Evolutionary conservation across 2,329 filamentous ascomycete species (phyloP), one percentile per base, ranked within the genome.

Genomic region (Pezicula radicicola): DNA sequence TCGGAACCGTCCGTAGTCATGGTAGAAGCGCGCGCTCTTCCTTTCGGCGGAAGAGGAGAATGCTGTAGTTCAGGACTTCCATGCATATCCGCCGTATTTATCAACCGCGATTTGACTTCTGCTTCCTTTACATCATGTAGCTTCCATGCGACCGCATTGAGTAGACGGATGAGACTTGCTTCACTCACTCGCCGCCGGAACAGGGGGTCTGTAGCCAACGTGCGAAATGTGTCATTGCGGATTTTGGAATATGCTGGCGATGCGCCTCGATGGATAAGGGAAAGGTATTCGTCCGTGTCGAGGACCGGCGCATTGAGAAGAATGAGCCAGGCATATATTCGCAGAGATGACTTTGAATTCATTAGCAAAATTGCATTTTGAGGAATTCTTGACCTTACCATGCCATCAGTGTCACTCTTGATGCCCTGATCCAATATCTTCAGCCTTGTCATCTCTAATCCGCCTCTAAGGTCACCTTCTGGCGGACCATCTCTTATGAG

Each of bases 231-330:
- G 70, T 99, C 94, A 72, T 99, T 97, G 68, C 92, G 89, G 67
- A 99, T 99, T 74, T 99, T 99, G 64, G 90, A 85, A 73, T 99
- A 96, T 43, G 91, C 92, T 1, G 93, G 92, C 3, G 93, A 97
- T 21, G 93, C 89, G 56, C 94, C 93, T 57, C 94, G 90, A 66
- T 96, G 91, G 59, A 99, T 88, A 42, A 97, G 87, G 52, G 83
- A 81, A 58, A 97, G 88, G 69, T 99, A 99, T 55, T 87, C 80
- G 63, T 96, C 89, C 53, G 94, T 96, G 42, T 86, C 81, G 57
- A 97, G 76, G 41, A 96, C 84, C 6, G 91, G 86, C 30, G 92
- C 87, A 66, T 96, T 89, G 62, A 99, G 87, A 12, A 99, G 83
- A 60, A 96, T 89, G 39, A 97, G 81, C 94, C 94, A 99, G 59